Evolutionary conservation across 164 flowering plant species (phyloP).

Genomic region (Litsea cubeba): DNA sequence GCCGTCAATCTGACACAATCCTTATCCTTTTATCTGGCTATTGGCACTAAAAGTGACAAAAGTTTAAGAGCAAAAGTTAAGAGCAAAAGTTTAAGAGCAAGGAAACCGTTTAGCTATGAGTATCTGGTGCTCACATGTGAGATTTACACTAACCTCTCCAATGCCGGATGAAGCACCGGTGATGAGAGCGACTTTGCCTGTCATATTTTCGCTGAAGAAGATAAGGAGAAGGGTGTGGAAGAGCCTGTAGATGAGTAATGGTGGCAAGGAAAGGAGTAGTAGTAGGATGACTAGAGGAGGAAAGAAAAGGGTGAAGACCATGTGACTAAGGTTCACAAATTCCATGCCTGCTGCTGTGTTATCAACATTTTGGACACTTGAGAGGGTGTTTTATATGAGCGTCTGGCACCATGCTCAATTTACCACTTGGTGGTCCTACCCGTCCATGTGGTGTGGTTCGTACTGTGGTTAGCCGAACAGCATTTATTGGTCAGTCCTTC

Average conservation of each 20-base stretch:
- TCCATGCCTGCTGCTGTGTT: background rate
- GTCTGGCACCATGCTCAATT: background rate
- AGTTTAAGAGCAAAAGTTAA: too few species aligned
- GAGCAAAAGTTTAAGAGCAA: background rate
- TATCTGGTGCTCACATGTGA: background rate
- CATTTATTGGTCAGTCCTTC: too few species aligned
- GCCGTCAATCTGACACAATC: too few species aligned
- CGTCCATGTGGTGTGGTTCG: background rate
- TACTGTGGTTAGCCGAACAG: too few species aligned
- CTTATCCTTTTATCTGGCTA: background rate
- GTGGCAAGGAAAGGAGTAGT: background rate
- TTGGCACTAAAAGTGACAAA: background rate
- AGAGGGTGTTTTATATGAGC: background rate
- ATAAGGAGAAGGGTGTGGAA: background rate
- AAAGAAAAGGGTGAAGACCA: background rate
- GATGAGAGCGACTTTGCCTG: conserved; percentile 14
- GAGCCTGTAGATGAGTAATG: conserved; percentile 4
- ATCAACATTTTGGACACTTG: background rate
- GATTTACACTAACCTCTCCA: conserved; percentile 8
- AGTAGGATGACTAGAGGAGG: conserved; percentile 1
- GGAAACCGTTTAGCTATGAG: too few species aligned
- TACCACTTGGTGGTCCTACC: background rate
- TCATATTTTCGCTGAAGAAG: background rate
- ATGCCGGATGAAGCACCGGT: conserved; percentile 19
- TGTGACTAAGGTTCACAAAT: background rate